A percentile compares a stretch with the other conserved stretches of the same genome.
These are phyloP conservation scores for Sordaria brevicollis DNA, from an alignment of 495 filamentous ascomycete species.

Conservation along the genomic window DNA sequence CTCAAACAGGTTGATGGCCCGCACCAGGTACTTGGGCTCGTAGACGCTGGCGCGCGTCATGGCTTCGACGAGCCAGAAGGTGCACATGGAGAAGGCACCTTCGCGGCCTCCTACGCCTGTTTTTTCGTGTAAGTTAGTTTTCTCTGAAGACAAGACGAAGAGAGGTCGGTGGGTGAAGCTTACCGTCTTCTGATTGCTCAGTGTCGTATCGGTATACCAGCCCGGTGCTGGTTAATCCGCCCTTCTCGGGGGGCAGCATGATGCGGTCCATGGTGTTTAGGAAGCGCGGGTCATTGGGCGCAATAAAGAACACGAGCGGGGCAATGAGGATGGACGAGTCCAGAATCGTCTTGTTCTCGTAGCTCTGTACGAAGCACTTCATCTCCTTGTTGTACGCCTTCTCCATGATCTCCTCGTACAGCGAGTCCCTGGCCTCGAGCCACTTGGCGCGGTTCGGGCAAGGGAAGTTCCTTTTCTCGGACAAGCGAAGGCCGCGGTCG, in stretches of 20 bases:
- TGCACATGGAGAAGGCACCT: conserved; percentile 71
- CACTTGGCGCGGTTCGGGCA: conserved; percentile 56
- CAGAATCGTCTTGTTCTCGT: conserved; percentile 53
- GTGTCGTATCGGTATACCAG: conserved; percentile 65
- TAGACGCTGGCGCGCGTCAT: conserved; percentile 58
- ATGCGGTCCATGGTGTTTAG: conserved; percentile 58
- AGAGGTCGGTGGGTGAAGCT: conserved; percentile 5
- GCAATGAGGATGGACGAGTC: conserved; percentile 64
- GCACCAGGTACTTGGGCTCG: conserved; percentile 49
- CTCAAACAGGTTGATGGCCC: conserved; percentile 59
- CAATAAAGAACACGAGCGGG: conserved; percentile 64
- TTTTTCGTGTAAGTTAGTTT: background rate
- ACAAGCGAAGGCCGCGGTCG: conserved; percentile 57
- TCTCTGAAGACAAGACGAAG: background rate
- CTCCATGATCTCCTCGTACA: conserved; percentile 66
- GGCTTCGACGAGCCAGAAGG: conserved; percentile 70
- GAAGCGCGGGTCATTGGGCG: conserved; percentile 63
- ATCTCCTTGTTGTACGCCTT: conserved; percentile 55
- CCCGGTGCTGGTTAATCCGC: conserved; percentile 59
- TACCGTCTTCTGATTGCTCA: conserved; percentile 54
- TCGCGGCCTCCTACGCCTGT: conserved; percentile 62
- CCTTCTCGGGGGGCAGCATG: conserved; percentile 54
- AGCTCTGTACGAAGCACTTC: conserved; percentile 59
- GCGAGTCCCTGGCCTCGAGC: conserved; percentile 48
- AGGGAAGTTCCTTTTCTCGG: conserved; percentile 59